Percentiles rank a stretch among this genome's conserved stretches.
Conservation (phyloP, 768 basidiomycete genomes). For the Trametes gibbosa region DNA sequence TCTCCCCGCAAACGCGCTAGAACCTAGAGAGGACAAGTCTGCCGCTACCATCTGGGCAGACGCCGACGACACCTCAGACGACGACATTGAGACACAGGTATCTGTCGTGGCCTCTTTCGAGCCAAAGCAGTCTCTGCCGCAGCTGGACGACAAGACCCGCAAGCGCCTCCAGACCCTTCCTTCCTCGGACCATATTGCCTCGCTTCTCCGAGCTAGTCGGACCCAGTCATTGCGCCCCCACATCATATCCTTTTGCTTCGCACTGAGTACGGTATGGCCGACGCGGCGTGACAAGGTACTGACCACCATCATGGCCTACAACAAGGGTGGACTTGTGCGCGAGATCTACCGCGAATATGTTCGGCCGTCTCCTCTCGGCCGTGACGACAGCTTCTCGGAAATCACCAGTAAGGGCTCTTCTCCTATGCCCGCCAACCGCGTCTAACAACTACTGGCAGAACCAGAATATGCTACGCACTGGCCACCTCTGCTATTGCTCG, state of each 20-base stretch:
- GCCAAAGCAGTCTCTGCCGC: slow-evolving; percentile 32
- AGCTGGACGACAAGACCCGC: slow-evolving; percentile 55
- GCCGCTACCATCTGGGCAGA: slow-evolving; percentile 14
- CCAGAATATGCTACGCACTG: slow-evolving; percentile 47
- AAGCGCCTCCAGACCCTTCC: slow-evolving; percentile 63
- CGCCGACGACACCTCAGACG: slow-evolving; percentile 31
- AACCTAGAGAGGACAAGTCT: slow-evolving; percentile 35
- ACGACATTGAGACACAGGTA: slow-evolving; percentile 33
- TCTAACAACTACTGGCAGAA: slow-evolving; percentile 33
- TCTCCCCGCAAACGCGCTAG: slow-evolving; percentile 52
- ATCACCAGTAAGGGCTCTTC: slow-evolving; percentile 37
- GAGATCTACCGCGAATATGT: slow-evolving; percentile 74
- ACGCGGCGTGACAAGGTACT: slow-evolving; percentile 56
- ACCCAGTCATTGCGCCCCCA: slow-evolving; percentile 40
- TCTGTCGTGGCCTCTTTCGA: slow-evolving; percentile 39
- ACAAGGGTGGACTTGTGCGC: slow-evolving; percentile 62
- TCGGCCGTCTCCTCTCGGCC: slow-evolving; percentile 58
- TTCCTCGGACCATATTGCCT: slow-evolving; percentile 48
- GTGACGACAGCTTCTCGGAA: slow-evolving; percentile 42
- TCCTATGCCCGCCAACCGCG: background rate
- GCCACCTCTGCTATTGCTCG: slow-evolving; percentile 73
- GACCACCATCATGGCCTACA: slow-evolving; percentile 46
- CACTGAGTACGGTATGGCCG: slow-evolving; percentile 61
- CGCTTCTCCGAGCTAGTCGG: slow-evolving; percentile 48
- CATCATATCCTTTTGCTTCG: slow-evolving; percentile 57